phyloP scores from a whole-genome alignment of 257 asterid genomes.

The Craterostigma plantagineum region DNA sequence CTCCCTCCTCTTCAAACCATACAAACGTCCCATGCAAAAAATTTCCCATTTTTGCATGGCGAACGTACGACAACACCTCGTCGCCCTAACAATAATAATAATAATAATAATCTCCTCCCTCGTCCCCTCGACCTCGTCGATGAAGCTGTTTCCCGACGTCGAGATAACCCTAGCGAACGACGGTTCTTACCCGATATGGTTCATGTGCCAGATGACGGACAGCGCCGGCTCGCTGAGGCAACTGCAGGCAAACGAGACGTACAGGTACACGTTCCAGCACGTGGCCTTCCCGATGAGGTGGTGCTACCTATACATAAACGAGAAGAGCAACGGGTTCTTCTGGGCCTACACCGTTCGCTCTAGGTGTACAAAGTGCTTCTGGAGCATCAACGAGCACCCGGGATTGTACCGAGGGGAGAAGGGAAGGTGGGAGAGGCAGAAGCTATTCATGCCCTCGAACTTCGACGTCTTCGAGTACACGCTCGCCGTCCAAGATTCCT shows the following conservation, averaged over 20 bases:
- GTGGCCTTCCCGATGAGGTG: conserved; percentile 49
- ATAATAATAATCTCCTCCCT: no score
- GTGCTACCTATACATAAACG: conserved; percentile 35
- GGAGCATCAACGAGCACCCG: conserved; percentile 36
- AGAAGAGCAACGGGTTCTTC: conserved; percentile 23
- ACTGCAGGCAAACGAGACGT: conserved; percentile 18
- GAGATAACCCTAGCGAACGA: conserved; percentile 33
- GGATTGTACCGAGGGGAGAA: conserved; percentile 26
- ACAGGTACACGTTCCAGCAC: conserved; percentile 18
- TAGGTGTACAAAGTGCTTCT: conserved; percentile 39
- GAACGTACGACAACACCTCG: no score
- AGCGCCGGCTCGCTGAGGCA: conserved; percentile 12
- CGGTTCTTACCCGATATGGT: conserved; percentile 13
- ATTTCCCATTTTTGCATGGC: no score
- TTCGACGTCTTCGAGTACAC: conserved; percentile 1
- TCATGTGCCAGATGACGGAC: conserved; percentile 31
- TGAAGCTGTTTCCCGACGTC: conserved; percentile 11
- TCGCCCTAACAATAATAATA: no score
- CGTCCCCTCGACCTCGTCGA: no score
- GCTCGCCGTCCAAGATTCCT: no score
- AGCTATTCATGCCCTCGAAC: conserved; percentile 6
- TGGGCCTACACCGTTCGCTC: conserved; percentile 42
- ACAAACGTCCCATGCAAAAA: no score
- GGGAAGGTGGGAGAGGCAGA: conserved; percentile 25
- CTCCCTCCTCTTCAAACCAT: no score